Evolutionary conservation across 148 eudicot species (phyloP), one percentile per base, ranked within the genome.

Genomic region (Rheum nobile): DNA sequence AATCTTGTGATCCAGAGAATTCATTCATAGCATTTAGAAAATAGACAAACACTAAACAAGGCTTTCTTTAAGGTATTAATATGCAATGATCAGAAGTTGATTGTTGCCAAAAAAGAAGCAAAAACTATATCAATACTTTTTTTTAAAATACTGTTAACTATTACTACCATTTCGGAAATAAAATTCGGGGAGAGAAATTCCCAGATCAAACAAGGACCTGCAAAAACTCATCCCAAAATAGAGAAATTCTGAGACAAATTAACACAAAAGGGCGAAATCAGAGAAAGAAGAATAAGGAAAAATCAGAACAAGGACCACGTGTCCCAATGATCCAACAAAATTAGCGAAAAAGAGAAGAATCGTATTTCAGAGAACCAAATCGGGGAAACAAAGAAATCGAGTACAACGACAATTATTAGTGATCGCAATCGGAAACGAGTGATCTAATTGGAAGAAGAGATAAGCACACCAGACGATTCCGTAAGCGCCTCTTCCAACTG

Each of bases 401-500:
- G n/a, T 17, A 47, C n/a, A 47, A 16, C n/a, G 26, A 50, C 26
- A 22, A 21, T n/a, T 21, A 21, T n/a, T 21, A 50, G 8, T 5
- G 57, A 21, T 21, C 6, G n/a, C 5, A 50, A 6, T 4, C 21
- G 4, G 21, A 46, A 46, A 2, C n/a, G 52, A 46, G 24, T 50
- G 57, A 50, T 8, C 57, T 17, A 50, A 50, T n/a, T 50, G 57
- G 67, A 28, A 19, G 14, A 0, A 10, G 34, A 57, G 17, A 13
- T 22, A 34, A 17, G 22, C 80, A 74, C 72, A 91, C 94, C 97
- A 91, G 71, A 91, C 95, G 75, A 91, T 84, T 74, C 97, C 97
- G 47, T 89, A 87, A 61, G 97, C 97, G 17, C 97, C 97, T 71
- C 94, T 86, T 24, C 97, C 97, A 72, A 91, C 81, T 19, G 97